Percentiles rank a stretch among this genome's conserved stretches.
These are phyloP conservation scores for Lantana camara DNA, from an alignment of 257 asterid species.

Conservation along the genomic window DNA sequence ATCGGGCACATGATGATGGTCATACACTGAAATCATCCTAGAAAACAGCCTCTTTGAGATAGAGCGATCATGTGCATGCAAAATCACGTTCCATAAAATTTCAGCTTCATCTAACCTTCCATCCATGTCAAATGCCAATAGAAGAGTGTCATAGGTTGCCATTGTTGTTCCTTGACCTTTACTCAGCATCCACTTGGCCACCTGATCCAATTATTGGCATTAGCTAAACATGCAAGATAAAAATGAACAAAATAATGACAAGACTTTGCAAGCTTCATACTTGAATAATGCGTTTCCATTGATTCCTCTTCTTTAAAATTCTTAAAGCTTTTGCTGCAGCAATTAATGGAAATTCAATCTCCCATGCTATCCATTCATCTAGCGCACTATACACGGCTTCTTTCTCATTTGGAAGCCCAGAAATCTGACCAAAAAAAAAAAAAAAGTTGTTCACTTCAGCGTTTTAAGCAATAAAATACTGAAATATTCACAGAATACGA, in stretches of 20 bases:
- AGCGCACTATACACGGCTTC: slow-evolving; percentile 79
- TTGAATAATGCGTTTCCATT: slow-evolving; percentile 79
- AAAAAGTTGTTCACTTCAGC: not conserved
- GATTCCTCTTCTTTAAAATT: slow-evolving; percentile 67
- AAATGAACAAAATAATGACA: not conserved
- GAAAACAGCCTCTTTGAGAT: slow-evolving; percentile 78
- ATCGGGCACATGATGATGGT: slow-evolving; percentile 66
- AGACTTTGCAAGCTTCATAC: slow-evolving; percentile 41
- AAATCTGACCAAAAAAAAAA: slow-evolving; percentile 73
- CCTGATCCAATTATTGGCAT: slow-evolving; percentile 40
- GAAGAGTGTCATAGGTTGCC: slow-evolving; percentile 80
- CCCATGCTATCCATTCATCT: slow-evolving; percentile 94
- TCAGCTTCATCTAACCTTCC: slow-evolving; percentile 82
- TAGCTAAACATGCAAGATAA: slow-evolving; percentile 9
- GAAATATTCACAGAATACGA: not conserved
- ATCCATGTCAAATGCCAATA: slow-evolving; percentile 88
- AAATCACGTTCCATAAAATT: slow-evolving; percentile 76
- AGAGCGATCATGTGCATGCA: slow-evolving; percentile 73
- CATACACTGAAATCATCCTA: slow-evolving; percentile 80
- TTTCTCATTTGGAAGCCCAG: slow-evolving; percentile 83
- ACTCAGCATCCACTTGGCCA: slow-evolving; percentile 82
- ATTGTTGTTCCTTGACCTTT: slow-evolving; percentile 88
- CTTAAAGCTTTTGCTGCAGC: slow-evolving; percentile 93
- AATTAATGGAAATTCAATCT: slow-evolving; percentile 84
- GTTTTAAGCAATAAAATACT: slow-evolving; percentile 3